These are phyloP conservation scores for Mycena sanguinolenta DNA, from an alignment of 768 basidiomycete genomes.

Conservation along the genomic window DNA sequence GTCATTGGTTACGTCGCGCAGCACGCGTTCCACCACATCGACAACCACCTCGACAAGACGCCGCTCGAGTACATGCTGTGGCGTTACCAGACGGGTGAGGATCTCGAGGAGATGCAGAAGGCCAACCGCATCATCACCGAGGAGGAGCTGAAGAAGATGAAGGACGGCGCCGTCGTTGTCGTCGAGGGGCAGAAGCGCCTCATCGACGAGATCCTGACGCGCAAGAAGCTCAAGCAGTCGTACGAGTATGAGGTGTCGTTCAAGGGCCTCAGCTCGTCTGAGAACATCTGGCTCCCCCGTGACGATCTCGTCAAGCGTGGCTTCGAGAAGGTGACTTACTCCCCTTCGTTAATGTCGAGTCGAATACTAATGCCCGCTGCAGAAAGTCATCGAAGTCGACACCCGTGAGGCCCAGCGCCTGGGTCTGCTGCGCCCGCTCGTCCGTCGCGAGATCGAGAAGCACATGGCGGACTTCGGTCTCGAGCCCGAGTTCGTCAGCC, in stretches of 20 bases:
- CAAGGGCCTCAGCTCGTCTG: slow-evolving; percentile 94
- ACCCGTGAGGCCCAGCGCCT: slow-evolving; percentile 97
- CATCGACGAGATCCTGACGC: slow-evolving; percentile 90
- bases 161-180: slow-evolving; percentile 88
- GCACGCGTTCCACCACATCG: slow-evolving; percentile 99
- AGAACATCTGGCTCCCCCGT: slow-evolving; percentile 98
- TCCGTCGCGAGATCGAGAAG: slow-evolving; percentile 98
- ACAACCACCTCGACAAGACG: slow-evolving; percentile 98
- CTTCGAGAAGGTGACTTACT: slow-evolving; percentile 83
- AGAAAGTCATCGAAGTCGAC: slow-evolving; percentile 98
- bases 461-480: slow-evolving; percentile 99
- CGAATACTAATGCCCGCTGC: slow-evolving; percentile 38
- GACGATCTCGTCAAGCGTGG: slow-evolving; percentile 98
- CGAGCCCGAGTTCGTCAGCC: slow-evolving; percentile 98
- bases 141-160: slow-evolving; percentile 95
- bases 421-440: slow-evolving; percentile 94
- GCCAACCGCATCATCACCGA: slow-evolving; percentile 88
- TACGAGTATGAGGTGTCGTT: slow-evolving; percentile 99
- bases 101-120: slow-evolving; percentile 96
- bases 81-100: slow-evolving; percentile 99
- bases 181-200: slow-evolving; percentile 95
- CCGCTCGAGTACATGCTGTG: slow-evolving; percentile 99
- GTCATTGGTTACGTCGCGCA: slow-evolving; percentile 99
- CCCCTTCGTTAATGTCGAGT: slow-evolving; percentile 8
- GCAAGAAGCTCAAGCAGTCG: slow-evolving; percentile 99